Base-by-base conservation (phyloP, 805 yeast genomes). In the Schwanniomyces occidentalis region DNA sequence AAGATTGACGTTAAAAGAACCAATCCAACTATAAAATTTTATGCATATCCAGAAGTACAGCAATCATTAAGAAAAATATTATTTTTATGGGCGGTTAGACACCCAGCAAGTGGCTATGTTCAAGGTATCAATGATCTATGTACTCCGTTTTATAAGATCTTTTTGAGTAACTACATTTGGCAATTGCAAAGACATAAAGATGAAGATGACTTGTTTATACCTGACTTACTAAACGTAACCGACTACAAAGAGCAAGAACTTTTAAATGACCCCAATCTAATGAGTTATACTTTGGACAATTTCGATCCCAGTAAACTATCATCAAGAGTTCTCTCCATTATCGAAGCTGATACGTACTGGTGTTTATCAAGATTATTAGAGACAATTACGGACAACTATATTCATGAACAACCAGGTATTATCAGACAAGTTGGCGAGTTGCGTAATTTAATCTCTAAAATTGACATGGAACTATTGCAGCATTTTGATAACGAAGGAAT, bases 341-440 rank as follows among this genome's bases (percentile, higher is more conserved):
- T 91, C 13, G 99, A 93, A 55, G 97, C 97, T 2, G 99, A 93
- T 62, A 82, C 96, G 3, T 93, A 86, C 64, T 93, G 99, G 99
- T 93, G 98, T 59, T 66, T 93, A 38, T 84, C 96, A 3, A 82
- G 91, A 52, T 69, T 93, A 16, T 69, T 93, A 32, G 99, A 93
- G 52, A 95, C 95, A 14, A 93, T 93, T 42, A 96, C 95, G 46
- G 99, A 93, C 58, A 93, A 90, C 54, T 93, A 90, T 61, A 91
- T 93, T 35, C 98, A 91, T 62, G 96, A 96, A 22, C 99, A 93
- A 59, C 99, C 99, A 0, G 99, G 99, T 2, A 93, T 93, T 32
- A 76, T 89, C 28, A 75, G 95, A 42, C 99, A 93, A 61, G 96
- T 93, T 1, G 75, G 75, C 19, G 95, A 84, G 46, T 67, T 93